Conservation (phyloP, 768 basidiomycete species). For the Trametes cinnabarina region DNA sequence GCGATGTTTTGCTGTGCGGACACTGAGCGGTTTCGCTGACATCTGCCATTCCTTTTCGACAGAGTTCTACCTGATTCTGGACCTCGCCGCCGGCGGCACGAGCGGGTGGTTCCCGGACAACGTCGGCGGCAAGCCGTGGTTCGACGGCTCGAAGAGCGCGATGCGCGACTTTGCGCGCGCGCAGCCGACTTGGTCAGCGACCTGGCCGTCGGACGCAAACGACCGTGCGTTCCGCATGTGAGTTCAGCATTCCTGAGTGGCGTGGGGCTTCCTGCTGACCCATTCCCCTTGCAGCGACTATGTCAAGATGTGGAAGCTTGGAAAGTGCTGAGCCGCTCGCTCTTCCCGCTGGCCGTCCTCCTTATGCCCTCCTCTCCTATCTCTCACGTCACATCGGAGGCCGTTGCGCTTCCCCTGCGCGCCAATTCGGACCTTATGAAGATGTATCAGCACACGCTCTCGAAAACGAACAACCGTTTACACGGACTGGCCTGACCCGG, state of each 20-base stretch:
- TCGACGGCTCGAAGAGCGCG: conserved; percentile 58
- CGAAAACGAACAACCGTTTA: not conserved
- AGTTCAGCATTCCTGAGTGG: conserved; percentile 14
- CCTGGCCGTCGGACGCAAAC: conserved; percentile 66
- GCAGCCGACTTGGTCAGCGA: conserved; percentile 66
- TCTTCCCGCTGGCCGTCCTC: not conserved
- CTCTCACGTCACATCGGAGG: too few species aligned
- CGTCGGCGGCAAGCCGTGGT: conserved; percentile 67
- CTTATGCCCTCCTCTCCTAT: too few species aligned
- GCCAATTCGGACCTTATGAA: too few species aligned
- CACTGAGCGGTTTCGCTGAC: not conserved
- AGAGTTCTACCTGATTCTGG: conserved; percentile 81
- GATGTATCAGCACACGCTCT: not conserved
- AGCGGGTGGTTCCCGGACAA: conserved; percentile 65
- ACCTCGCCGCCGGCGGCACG: conserved; percentile 78
- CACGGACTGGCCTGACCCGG: conserved; percentile 8
- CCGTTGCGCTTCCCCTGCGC: too few species aligned
- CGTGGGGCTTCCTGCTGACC: conserved; percentile 1
- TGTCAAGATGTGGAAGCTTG: conserved; percentile 38
- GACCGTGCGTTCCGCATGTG: conserved; percentile 71
- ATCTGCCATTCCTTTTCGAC: not conserved
- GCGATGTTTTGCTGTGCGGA: not conserved
- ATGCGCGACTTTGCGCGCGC: conserved; percentile 67
- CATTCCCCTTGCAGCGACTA: conserved; percentile 26
- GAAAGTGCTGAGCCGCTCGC: conserved; percentile 20